Evolutionary conservation across 208 protist species (phyloP).

Genomic region (Crithidia bombi): DNA sequence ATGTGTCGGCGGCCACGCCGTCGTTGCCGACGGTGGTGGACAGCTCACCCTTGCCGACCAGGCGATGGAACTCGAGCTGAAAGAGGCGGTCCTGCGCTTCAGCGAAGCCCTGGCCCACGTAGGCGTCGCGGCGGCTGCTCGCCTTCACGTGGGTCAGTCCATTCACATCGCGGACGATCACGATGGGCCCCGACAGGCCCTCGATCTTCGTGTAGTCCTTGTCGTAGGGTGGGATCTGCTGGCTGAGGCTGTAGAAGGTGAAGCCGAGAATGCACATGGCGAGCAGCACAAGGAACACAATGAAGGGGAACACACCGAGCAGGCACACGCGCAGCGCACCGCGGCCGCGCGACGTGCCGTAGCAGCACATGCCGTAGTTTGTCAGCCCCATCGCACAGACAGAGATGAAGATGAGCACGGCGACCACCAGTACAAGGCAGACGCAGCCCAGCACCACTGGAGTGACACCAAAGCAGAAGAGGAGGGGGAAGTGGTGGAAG

Average conservation of each 20-base stretch:
- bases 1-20: slow-evolving; percentile 37
- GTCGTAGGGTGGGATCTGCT: slow-evolving; percentile 48
- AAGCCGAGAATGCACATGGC: slow-evolving; percentile 49
- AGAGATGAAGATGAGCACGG: slow-evolving; percentile 42
- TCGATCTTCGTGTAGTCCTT: slow-evolving; percentile 54
- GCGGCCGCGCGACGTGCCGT: slow-evolving; percentile 28
- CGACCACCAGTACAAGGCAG: slow-evolving; percentile 27
- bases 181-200: slow-evolving; percentile 44
- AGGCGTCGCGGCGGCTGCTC: slow-evolving; percentile 55
- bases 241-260: slow-evolving; percentile 54
- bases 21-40: slow-evolving; percentile 39
- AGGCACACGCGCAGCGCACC: slow-evolving; percentile 37
- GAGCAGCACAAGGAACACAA: slow-evolving; percentile 49
- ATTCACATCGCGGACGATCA: slow-evolving; percentile 52
- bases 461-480: slow-evolving; percentile 41
- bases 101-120: slow-evolving; percentile 68
- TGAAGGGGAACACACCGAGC: slow-evolving; percentile 51
- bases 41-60: slow-evolving; percentile 41
- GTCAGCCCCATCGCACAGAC: slow-evolving; percentile 43
- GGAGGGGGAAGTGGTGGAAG: slow-evolving; percentile 51
- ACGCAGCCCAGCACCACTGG: slow-evolving; percentile 43
- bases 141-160: slow-evolving; percentile 58
- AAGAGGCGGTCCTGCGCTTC: slow-evolving; percentile 70
- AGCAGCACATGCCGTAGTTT: slow-evolving; percentile 62
- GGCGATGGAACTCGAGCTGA: slow-evolving; percentile 67